Base-by-base conservation (phyloP, 176 grass and related monocot genomes). In the Pontederia paniculata region DNA sequence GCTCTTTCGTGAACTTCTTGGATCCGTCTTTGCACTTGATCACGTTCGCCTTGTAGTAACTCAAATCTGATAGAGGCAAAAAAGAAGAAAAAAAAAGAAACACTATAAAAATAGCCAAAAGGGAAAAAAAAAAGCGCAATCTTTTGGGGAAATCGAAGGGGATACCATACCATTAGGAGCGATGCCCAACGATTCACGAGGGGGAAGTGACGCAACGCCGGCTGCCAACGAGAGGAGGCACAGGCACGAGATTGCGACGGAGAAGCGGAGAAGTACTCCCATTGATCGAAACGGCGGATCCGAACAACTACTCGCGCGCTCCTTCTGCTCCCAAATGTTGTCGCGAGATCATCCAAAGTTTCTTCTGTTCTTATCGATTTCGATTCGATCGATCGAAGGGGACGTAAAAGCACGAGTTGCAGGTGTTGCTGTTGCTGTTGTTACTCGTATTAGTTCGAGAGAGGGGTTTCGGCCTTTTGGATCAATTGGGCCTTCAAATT, bases 1-100 rank as follows among this genome's bases (percentile, higher is more conserved):
- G 75, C 50, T 82, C 80, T 57, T 77, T 79, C 56, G 71, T 84
- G 72, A 98, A 98, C 58, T 45, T 88, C 44, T 77, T 82, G 17
- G 86, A 98, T 82, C 93, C 83, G 48, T 91, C 77, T 83, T 82
- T 91, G 66, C 93, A 98, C 74, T 82, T 88, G 67, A 98, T 88
- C 69, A 98, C 72, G 37, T 73, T 54, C 50, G 80, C 77, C 52
- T 52, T 88, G 56, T 82, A 98, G 78, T 88, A 91, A 28, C 77
- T 73, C 83, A 74, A 76, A 73, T 98, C 93, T 98, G 69, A 15
- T 23, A 4, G 21, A 43, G 21, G 47, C 3, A 52, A 25, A 19
- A 8, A 52, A 44, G 21, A 21, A 15, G n/a, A 8, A 21, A 61
- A 3, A 43, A 71, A 44, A 15, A 11, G 42, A 6, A 50, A 12